Conservation (phyloP, 2,329 filamentous ascomycete species). For the Sarocladium strictum region DNA sequence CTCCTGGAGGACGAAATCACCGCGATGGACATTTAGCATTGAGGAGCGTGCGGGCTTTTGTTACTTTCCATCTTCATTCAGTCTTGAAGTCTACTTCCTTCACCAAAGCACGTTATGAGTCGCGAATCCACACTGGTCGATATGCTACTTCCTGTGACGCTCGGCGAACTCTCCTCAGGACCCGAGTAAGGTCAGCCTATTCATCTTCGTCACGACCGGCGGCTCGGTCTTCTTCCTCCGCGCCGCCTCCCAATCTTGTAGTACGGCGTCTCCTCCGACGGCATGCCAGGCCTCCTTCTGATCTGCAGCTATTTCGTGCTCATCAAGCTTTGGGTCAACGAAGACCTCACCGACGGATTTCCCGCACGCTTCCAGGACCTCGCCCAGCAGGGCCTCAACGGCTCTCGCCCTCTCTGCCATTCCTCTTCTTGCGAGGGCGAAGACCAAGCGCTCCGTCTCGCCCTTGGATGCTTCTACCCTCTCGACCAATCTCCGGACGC, state of each 20-base stretch:
- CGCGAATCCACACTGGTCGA: too few species aligned
- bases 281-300: conserved; percentile 26
- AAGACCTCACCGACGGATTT: conserved; percentile 68
- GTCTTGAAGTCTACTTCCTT: neutral
- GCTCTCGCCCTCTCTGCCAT: conserved; percentile 86
- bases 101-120: too few species aligned
- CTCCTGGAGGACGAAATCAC: too few species aligned
- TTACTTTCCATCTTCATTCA: neutral
- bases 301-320: conserved; percentile 15
- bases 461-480: conserved; percentile 66
- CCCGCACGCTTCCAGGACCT: conserved; percentile 66
- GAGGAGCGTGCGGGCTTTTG: conserved; percentile 2
- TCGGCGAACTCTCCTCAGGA: too few species aligned
- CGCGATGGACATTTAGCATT: neutral
- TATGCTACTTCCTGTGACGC: too few species aligned
- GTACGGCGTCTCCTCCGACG: conserved; percentile 45
- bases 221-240: conserved; percentile 38
- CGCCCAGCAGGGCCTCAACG: conserved; percentile 66
- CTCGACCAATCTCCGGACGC: conserved; percentile 75
- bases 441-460: conserved; percentile 70
- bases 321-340: conserved; percentile 18
- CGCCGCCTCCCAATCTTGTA: conserved; percentile 41
- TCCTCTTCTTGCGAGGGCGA: conserved; percentile 68
- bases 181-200: conserved; percentile 45
- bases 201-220: conserved; percentile 42